phyloP scores from a whole-genome alignment of 805 yeast species.

The Lipomyces lipofer region DNA sequence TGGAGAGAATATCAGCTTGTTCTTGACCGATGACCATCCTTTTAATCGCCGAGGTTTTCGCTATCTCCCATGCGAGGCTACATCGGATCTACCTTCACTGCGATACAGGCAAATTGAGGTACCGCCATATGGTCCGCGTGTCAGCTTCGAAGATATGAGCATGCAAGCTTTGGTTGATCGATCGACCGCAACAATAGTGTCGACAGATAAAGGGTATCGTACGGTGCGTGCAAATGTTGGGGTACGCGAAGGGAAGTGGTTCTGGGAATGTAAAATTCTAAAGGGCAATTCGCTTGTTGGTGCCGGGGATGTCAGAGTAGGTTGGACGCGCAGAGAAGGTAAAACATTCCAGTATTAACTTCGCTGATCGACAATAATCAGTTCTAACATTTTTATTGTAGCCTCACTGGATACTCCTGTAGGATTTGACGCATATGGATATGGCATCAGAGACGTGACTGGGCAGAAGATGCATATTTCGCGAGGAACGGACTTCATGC shows the following conservation, averaged over 20 bases:
- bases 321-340: constrained; percentile 73
- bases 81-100: constrained; percentile 53
- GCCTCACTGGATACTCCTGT: constrained; percentile 92
- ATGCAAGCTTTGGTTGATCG: constrained; percentile 52
- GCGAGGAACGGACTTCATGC: constrained; percentile 59
- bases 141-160: constrained; percentile 70
- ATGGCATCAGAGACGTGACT: constrained; percentile 77
- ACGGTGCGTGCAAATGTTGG: constrained; percentile 73
- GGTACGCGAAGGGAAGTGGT: constrained; percentile 75
- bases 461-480: constrained; percentile 78
- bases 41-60: constrained; percentile 76
- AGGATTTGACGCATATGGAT: constrained; percentile 92
- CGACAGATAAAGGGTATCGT: constrained; percentile 76
- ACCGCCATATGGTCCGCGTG: constrained; percentile 60
- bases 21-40: constrained; percentile 72
- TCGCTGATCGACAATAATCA: neutral
- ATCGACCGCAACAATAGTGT: constrained; percentile 44
- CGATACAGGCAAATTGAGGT: constrained; percentile 72
- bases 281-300: constrained; percentile 33
- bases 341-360: neutral
- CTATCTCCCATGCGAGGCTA: constrained; percentile 73
- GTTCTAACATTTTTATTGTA: neutral
- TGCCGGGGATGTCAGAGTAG: constrained; percentile 72
- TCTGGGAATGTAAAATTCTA: constrained; percentile 70
- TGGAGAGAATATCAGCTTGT: constrained; percentile 38